Percentiles rank a stretch among this genome's conserved stretches.
phyloP scores from a whole-genome alignment of 2,329 filamentous ascomycete species.

The Aspergillus tubingensis region DNA sequence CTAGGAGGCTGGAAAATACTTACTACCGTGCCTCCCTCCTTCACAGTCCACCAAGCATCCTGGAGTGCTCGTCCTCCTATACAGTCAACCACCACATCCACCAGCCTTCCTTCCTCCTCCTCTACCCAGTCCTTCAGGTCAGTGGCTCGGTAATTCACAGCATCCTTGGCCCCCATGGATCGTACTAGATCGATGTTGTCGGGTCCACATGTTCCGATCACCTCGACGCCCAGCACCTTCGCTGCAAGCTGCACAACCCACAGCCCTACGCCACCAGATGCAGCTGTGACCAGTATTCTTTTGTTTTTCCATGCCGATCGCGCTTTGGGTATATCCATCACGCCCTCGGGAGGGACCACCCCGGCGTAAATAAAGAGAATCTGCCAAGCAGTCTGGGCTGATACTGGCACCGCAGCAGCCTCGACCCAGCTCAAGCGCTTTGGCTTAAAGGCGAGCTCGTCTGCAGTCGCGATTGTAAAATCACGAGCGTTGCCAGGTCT shows the following conservation, averaged over 20 bases:
- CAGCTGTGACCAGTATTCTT: constrained; percentile 48
- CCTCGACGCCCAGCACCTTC: constrained; percentile 31
- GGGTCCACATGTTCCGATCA: constrained; percentile 44
- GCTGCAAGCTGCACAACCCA: constrained; percentile 44
- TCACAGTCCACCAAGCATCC: constrained; percentile 48
- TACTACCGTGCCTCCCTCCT: constrained; percentile 39
- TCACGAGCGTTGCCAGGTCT: constrained; percentile 43
- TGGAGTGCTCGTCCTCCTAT: constrained; percentile 44
- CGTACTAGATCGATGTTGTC: constrained; percentile 44
- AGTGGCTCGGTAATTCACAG: constrained; percentile 43
- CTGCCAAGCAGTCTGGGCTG: constrained; percentile 48
- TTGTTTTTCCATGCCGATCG: constrained; percentile 30
- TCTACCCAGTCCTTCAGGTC: constrained; percentile 33
- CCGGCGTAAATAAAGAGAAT: constrained; percentile 45
- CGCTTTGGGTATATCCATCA: constrained; percentile 3
- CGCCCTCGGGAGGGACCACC: constrained; percentile 5
- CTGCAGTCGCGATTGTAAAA: constrained; percentile 36
- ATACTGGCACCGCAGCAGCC: constrained; percentile 44
- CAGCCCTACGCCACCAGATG: constrained; percentile 48
- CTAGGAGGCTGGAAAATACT: constrained; percentile 45
- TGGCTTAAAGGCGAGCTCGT: constrained; percentile 42
- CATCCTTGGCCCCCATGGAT: constrained; percentile 43
- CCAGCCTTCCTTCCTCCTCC: constrained; percentile 27
- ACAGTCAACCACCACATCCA: constrained; percentile 50
- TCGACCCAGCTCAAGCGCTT: constrained; percentile 38